Evolutionary conservation across 1,284 basidiomycete genomes (phyloP), one percentile per base, ranked within the genome.

Genomic region (Salmacisia buchloeana): DNA sequence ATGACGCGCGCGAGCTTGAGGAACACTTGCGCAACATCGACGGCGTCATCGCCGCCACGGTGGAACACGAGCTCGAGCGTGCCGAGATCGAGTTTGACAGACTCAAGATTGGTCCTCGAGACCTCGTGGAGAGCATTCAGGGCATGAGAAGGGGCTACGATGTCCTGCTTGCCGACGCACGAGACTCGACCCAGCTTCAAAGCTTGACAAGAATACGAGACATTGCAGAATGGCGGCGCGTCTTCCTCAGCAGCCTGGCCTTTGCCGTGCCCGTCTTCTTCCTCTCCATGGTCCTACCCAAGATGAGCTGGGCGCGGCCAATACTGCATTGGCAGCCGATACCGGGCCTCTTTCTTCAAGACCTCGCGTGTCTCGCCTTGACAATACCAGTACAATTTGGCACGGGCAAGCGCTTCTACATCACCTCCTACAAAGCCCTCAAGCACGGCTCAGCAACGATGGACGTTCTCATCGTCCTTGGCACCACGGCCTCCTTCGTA

Each of bases 231-330:
- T 99, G 96, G 96, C 84, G 87, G 33, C 81, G 81, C n/a, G 88
- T 92, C 21, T 89, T 97, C 82, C 79, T 87, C 58, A 86, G 86
- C 82, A 87, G 89, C 70, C 77, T 89, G 39, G 79, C 83, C 13
- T 97, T 99, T 77, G 92, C 92, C 49, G 71, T 96, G 0, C 96
- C 96, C 25, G 92, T 96, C 62, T 97, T 97, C 81, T 85, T 97
- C 78, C 82, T 98, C 65, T 85, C 86, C 66, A 98, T 98, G 94
- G 80, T 96, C 41, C 85, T 88, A 56, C 89, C 87, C 80, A 85
- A 85, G 64, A 66, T 74, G 21, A 39, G 62, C 12, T 87, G 70
- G 77, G 81, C 59, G 79, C 81, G 74, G 13, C 41, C 35, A 33
- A 62, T 75, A 29, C 68, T 79, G n/a, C 56, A 65, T 54, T 72